Percentiles rank a stretch among this genome's conserved stretches.
phyloP scores from a whole-genome alignment of 805 yeast species.

The Zygotorulaspora danielsina region DNA sequence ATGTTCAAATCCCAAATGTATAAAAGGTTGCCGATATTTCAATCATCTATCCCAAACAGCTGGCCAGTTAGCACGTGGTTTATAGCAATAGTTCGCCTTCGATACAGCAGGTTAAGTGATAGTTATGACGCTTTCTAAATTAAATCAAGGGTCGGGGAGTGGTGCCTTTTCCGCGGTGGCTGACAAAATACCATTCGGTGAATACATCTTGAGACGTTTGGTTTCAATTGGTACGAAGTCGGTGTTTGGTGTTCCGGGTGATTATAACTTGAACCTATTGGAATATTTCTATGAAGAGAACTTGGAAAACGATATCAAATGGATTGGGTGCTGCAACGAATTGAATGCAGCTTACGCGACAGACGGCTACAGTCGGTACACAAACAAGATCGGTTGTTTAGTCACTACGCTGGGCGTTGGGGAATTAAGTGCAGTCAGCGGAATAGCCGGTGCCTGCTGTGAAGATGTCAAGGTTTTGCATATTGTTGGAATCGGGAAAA shows the following conservation, averaged over 20 bases:
- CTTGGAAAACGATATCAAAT: slow-evolving; percentile 38
- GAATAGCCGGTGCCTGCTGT: slow-evolving; percentile 78
- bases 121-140: neutral
- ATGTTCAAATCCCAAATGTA: too few species aligned
- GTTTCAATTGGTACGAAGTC: slow-evolving; percentile 52
- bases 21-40: too few species aligned
- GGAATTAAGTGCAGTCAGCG: slow-evolving; percentile 72
- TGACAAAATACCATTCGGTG: slow-evolving; percentile 50
- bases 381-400: slow-evolving; percentile 32
- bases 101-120: too few species aligned
- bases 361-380: slow-evolving; percentile 75
- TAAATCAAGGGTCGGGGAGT: too few species aligned
- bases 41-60: too few species aligned
- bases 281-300: slow-evolving; percentile 56
- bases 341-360: slow-evolving; percentile 86
- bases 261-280: slow-evolving; percentile 61
- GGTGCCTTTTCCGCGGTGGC: neutral
- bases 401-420: slow-evolving; percentile 75
- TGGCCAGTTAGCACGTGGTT: too few species aligned
- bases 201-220: slow-evolving; percentile 58
- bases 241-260: slow-evolving; percentile 78
- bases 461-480: slow-evolving; percentile 76
- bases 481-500: slow-evolving; percentile 51
- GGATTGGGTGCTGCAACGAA: slow-evolving; percentile 87
- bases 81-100: too few species aligned